phyloP scores from a whole-genome alignment of 2,329 filamentous ascomycete genomes.

The Ascochyta koolunga region DNA sequence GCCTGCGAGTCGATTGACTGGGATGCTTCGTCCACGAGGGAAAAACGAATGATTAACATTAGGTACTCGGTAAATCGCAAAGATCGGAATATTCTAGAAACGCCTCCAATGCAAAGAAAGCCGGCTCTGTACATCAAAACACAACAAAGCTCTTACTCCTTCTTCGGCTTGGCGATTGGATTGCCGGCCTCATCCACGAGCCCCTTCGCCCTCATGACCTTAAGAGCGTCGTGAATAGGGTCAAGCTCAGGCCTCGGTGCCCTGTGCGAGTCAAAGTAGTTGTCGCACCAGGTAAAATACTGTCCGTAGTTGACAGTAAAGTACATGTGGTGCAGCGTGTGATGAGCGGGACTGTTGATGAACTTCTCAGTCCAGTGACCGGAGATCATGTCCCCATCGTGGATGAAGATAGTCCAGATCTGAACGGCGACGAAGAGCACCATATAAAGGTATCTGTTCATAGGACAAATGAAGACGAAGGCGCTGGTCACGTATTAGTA shows the following conservation, averaged over 20 bases:
- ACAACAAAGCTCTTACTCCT: constrained; percentile 7
- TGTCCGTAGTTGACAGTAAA: constrained; percentile 59
- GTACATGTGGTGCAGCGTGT: constrained; percentile 58
- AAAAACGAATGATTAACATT: constrained; percentile 8
- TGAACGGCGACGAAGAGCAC: constrained; percentile 54
- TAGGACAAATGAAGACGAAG: constrained; percentile 55
- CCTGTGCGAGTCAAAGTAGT: constrained; percentile 54
- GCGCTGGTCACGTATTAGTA: constrained; percentile 35
- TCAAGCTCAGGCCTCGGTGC: constrained; percentile 54
- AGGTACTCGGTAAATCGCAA: constrained; percentile 4
- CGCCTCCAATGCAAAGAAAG: constrained; percentile 9
- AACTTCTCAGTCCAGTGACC: constrained; percentile 56
- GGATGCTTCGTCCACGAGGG: background rate
- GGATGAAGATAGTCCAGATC: constrained; percentile 58
- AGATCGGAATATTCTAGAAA: constrained; percentile 10
- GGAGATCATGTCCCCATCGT: constrained; percentile 58
- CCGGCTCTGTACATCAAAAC: constrained; percentile 1
- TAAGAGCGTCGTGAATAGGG: constrained; percentile 53
- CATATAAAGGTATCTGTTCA: constrained; percentile 56
- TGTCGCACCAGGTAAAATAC: constrained; percentile 58
- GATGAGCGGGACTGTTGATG: constrained; percentile 57
- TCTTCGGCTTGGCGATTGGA: constrained; percentile 36
- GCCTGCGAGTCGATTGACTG: background rate
- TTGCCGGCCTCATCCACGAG: constrained; percentile 54
- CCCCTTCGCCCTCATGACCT: constrained; percentile 54